These are phyloP conservation scores for Ophiocytium majus DNA, from an alignment of 352 stramenopile species.

Conservation along the genomic window DNA sequence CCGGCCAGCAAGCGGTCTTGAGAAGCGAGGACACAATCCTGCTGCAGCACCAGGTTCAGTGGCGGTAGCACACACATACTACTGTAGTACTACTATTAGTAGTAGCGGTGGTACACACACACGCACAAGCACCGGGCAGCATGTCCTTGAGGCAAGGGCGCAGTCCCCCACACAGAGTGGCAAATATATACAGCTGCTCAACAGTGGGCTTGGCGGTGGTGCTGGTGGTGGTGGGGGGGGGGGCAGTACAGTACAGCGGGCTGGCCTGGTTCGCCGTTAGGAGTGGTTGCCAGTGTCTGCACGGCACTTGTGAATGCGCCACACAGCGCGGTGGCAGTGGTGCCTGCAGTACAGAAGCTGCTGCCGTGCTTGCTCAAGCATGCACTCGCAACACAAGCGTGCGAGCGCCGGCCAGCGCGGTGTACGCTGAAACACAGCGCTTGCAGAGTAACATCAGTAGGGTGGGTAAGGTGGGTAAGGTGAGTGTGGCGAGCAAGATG, in stretches of 20 bases:
- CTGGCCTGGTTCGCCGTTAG: neutral
- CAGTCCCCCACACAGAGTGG: neutral
- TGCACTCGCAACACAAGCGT: neutral
- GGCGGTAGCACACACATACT: neutral
- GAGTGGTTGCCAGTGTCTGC: neutral
- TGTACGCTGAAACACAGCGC: neutral
- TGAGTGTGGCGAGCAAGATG: too few species aligned
- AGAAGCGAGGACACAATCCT: too few species aligned
- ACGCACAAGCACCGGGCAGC: neutral
- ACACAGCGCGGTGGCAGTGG: too few species aligned
- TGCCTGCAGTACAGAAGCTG: too few species aligned
- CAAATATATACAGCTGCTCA: too few species aligned
- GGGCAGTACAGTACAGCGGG: neutral
- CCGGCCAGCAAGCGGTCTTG: too few species aligned
- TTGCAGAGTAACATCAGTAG: too few species aligned
- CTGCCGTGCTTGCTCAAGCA: too few species aligned
- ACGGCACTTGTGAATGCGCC: neutral
- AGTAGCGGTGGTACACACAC: neutral
- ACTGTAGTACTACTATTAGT: neutral
- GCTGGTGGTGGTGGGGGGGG: too few species aligned
- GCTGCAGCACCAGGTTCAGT: neutral
- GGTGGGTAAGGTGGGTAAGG: too few species aligned
- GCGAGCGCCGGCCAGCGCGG: neutral
- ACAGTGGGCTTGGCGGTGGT: too few species aligned
- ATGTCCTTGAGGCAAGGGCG: neutral